Base-by-base conservation (phyloP, 352 stramenopile species). In the Pythium chondricola region DNA sequence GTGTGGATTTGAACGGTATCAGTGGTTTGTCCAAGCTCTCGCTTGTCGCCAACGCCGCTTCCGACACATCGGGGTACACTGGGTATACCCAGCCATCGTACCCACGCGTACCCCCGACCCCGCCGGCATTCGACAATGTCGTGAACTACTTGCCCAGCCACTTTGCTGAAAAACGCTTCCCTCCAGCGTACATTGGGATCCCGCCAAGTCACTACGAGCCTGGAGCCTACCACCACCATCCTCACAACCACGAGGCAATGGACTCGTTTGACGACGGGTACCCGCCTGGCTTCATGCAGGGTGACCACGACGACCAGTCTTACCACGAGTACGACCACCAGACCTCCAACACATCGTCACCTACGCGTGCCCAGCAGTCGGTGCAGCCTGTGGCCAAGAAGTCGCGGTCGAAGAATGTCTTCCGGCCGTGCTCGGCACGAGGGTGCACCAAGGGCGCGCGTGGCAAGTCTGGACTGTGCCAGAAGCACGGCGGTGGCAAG, bases 401-500 rank as follows among this genome's bases (percentile, higher is more conserved):
- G 26, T 57, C 72, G 18, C 77, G 77, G 21, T 66, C 74, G 5
- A 87, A 89, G 61, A 89, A 87, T 35, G 61, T 83, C 16, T 84
- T 89, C 49, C 74, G 77, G 5, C 72, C 62, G 14, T 94, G 83
- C 41, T 72, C 64, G 14, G 37, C 59, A 2, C 60, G 72, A 1
- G 75, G 76, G 1, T 94, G 83, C 44, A 78, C 67, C 35, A 93
- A 93, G 56, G 76, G 79, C 32, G 81, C 78, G 33, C 77, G 81
- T 29, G 83, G 82, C 25, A 89, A 89, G 46, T 88, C 74, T 10
- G 77, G 81, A n/a, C 54, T 86, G 20, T 95, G 85, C 35, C 83
- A 92, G 22, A 84, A 87, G 48, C 85, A 95, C 59, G 85, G 85
- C 22, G 85, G 85, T 24, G 83, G 85, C 44, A 90, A 91, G 58